A percentile compares a stretch with the other conserved stretches of the same genome.
phyloP scores from a whole-genome alignment of 768 basidiomycete species.

The Kwoniella heveanensis region DNA sequence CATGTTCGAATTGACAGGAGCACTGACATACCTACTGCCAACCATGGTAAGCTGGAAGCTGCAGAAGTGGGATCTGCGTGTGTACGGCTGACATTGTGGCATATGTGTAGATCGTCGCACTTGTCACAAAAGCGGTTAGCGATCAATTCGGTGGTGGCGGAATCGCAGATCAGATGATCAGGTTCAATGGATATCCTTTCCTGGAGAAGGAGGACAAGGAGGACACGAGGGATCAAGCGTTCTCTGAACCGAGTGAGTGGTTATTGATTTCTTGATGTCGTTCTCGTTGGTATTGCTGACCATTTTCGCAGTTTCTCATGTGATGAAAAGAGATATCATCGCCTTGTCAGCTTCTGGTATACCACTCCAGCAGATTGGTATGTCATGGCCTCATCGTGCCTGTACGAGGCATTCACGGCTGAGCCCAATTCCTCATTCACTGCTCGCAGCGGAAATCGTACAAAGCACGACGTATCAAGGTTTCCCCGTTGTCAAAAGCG shows the following conservation, averaged over 20 bases:
- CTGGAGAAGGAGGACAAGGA: slow-evolving; percentile 83
- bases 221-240: slow-evolving; percentile 64
- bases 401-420: background rate
- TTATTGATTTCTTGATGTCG: too few relatives aligned
- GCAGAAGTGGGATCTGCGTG: background rate
- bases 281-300: background rate
- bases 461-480: slow-evolving; percentile 78
- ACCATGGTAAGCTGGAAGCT: slow-evolving; percentile 74
- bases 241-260: slow-evolving; percentile 79
- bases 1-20: slow-evolving; percentile 98
- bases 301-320: slow-evolving; percentile 69
- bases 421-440: slow-evolving; percentile 10
- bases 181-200: slow-evolving; percentile 96
- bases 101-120: slow-evolving; percentile 76
- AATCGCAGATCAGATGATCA: slow-evolving; percentile 95
- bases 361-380: slow-evolving; percentile 77
- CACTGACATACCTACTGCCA: slow-evolving; percentile 92
- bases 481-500: slow-evolving; percentile 78
- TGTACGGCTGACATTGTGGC: background rate
- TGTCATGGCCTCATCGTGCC: slow-evolving; percentile 46
- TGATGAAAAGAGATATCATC: slow-evolving; percentile 82
- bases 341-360: slow-evolving; percentile 74
- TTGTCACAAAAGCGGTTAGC: slow-evolving; percentile 95
- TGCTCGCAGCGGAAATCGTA: slow-evolving; percentile 67
- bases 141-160: slow-evolving; percentile 90